Percentiles rank a stretch among this genome's conserved stretches.
Evolutionary conservation across 805 yeast species (phyloP).

Genomic region (Metschnikowia baotianmanensis): DNA sequence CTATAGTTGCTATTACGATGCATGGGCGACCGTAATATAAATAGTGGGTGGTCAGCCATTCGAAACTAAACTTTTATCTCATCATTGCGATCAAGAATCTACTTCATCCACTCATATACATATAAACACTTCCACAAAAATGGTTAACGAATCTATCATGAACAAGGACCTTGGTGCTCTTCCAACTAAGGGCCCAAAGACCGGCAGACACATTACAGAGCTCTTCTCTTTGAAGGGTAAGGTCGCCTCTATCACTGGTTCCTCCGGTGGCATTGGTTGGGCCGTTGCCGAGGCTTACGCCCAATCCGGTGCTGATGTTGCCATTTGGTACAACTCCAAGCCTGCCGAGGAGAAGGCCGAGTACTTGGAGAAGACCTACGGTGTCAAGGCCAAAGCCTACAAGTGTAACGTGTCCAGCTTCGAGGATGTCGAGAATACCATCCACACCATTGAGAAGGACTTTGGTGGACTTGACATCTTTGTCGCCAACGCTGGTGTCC

Average conservation of each 20-base stretch:
- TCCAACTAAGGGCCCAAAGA: conserved; percentile 47
- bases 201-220: conserved; percentile 55
- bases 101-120: too few species aligned
- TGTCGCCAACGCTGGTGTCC: conserved; percentile 91
- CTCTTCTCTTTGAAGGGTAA: conserved; percentile 78
- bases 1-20: conserved; percentile 11
- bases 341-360: conserved; percentile 62
- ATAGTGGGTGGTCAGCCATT: conserved; percentile 2
- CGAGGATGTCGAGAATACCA: conserved; percentile 47
- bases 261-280: conserved; percentile 78
- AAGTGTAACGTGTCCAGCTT: conserved; percentile 55
- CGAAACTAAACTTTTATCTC: background rate
- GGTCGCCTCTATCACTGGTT: conserved; percentile 83
- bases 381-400: conserved; percentile 62
- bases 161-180: conserved; percentile 39
- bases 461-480: conserved; percentile 80
- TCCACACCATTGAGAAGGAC: conserved; percentile 55
- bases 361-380: conserved; percentile 43
- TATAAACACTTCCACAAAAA: conserved; percentile 6
- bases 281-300: conserved; percentile 81
- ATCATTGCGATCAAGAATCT: background rate
- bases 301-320: conserved; percentile 85
- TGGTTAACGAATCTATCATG: conserved; percentile 20
- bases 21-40: conserved; percentile 8
- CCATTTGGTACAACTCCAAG: conserved; percentile 59